phyloP scores from a whole-genome alignment of 495 filamentous ascomycete species.

The Hyaloscypha finlandica region DNA sequence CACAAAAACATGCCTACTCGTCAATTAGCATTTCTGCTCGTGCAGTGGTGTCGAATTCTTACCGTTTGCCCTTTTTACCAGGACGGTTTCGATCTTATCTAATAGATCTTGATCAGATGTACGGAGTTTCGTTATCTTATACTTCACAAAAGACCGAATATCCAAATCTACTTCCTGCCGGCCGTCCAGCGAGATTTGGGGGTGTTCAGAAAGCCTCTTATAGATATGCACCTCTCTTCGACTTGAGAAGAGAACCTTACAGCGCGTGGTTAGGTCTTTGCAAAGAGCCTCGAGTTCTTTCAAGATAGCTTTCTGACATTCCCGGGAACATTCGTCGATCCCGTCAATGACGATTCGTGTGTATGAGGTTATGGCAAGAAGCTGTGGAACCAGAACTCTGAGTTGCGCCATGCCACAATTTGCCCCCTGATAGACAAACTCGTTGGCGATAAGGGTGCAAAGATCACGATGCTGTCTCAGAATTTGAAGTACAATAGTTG shows the following conservation, averaged over 20 bases:
- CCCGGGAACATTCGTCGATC: slow-evolving; percentile 9
- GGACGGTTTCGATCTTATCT: not conserved
- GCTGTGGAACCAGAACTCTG: slow-evolving; percentile 5
- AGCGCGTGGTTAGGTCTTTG: not conserved
- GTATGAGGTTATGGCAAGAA: not conserved
- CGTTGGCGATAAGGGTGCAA: slow-evolving; percentile 5
- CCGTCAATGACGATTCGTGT: slow-evolving; percentile 13
- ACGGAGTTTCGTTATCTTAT: not conserved
- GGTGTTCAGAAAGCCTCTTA: not conserved
- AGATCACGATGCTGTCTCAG: slow-evolving; percentile 7
- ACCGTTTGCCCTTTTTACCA: not conserved
- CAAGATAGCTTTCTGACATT: slow-evolving; percentile 11
- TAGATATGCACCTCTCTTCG: slow-evolving; percentile 4
- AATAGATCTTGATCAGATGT: slow-evolving; percentile 3
- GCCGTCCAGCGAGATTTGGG: not conserved
- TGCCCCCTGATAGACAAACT: slow-evolving; percentile 10
- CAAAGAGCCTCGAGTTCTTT: slow-evolving; percentile 10
- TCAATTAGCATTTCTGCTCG: not conserved
- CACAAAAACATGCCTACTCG: slow-evolving; percentile 20
- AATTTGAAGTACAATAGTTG: not conserved
- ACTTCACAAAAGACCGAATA: not conserved
- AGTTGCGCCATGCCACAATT: slow-evolving; percentile 10
- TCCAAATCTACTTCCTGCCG: not conserved
- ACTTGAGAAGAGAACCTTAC: slow-evolving; percentile 10
- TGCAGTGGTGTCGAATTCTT: not conserved